Percentiles rank a stretch among this genome's conserved stretches.
Conservation (phyloP, 1,284 basidiomycete genomes). For the Rhizoctonia solani region DNA sequence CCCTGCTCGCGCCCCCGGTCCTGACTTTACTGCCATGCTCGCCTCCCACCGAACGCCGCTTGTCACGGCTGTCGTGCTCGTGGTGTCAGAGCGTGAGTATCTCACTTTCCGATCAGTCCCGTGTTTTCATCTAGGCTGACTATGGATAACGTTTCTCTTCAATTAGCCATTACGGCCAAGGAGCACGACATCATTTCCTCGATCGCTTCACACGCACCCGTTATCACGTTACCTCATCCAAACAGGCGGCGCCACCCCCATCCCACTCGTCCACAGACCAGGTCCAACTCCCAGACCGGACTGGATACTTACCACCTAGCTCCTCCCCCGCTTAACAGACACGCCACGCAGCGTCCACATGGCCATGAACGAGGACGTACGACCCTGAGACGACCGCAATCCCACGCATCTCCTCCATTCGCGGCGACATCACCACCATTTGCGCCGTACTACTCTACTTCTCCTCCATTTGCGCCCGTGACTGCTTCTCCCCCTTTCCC, state of each 20-base stretch:
- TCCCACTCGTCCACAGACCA: slow-evolving; percentile 9
- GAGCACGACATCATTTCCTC: slow-evolving; percentile 33
- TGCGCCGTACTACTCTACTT: slow-evolving; percentile 6
- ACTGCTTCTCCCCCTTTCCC: slow-evolving; percentile 15
- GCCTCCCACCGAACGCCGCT: slow-evolving; percentile 34
- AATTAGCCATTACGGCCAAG: slow-evolving; percentile 33
- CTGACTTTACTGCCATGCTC: slow-evolving; percentile 32
- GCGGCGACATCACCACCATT: slow-evolving; percentile 13
- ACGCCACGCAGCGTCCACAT: slow-evolving; percentile 15
- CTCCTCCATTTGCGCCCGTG: slow-evolving; percentile 11
- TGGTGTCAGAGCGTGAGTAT: slow-evolving; percentile 33
- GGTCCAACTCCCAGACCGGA: slow-evolving; percentile 22
- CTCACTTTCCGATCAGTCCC: background rate
- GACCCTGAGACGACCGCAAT: slow-evolving; percentile 1
- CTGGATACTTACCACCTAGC: background rate
- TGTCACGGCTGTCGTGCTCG: slow-evolving; percentile 35
- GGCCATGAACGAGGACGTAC: background rate
- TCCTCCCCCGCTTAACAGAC: background rate
- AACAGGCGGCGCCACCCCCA: slow-evolving; percentile 29
- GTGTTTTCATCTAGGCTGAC: slow-evolving; percentile 13
- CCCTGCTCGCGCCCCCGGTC: slow-evolving; percentile 11
- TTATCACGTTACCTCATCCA: slow-evolving; percentile 35
- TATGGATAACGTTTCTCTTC: background rate
- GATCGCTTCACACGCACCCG: slow-evolving; percentile 34
- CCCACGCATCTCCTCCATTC: slow-evolving; percentile 3